Conservation (phyloP, 1,139 yeast genomes). For the Yamadazyma buinensis region DNA sequence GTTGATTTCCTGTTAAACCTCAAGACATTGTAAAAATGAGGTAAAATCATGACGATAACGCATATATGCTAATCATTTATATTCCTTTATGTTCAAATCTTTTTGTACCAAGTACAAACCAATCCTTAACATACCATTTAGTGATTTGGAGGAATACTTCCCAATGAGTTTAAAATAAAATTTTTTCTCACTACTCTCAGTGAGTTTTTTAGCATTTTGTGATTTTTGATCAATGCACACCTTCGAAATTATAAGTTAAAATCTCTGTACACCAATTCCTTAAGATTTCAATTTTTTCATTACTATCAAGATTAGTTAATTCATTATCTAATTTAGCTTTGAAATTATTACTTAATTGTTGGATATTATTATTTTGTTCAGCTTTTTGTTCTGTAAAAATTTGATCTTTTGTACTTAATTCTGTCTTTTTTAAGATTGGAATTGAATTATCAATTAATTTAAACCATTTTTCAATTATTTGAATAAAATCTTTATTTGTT, state of each 20-base stretch:
- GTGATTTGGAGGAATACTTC: no score
- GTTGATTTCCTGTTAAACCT: conserved; percentile 38
- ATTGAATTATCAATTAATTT: conserved; percentile 24
- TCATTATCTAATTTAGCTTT: neutral
- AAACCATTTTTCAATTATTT: conserved; percentile 26
- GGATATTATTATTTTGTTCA: conserved; percentile 13
- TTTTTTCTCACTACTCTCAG: no score
- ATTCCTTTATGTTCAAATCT: conserved; percentile 2
- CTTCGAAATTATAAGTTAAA: conserved; percentile 2
- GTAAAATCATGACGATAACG: conserved; percentile 44
- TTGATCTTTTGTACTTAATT: conserved; percentile 39
- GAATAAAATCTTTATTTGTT: conserved; percentile 10
- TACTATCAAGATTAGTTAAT: neutral
- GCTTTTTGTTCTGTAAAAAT: conserved; percentile 33
- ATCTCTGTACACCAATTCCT: conserved; percentile 5
- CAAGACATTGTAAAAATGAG: conserved; percentile 20
- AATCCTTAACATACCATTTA: neutral
- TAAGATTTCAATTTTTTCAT: neutral
- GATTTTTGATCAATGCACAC: no score
- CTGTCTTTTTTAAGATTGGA: conserved; percentile 25
- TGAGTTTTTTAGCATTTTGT: no score
- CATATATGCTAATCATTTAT: conserved; percentile 28
- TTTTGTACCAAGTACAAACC: neutral
- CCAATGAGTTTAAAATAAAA: no score
- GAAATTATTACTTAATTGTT: conserved; percentile 2